Evolutionary conservation across 345 rosid genomes (phyloP).

Genomic region (Psidium friedrichsthalianum): DNA sequence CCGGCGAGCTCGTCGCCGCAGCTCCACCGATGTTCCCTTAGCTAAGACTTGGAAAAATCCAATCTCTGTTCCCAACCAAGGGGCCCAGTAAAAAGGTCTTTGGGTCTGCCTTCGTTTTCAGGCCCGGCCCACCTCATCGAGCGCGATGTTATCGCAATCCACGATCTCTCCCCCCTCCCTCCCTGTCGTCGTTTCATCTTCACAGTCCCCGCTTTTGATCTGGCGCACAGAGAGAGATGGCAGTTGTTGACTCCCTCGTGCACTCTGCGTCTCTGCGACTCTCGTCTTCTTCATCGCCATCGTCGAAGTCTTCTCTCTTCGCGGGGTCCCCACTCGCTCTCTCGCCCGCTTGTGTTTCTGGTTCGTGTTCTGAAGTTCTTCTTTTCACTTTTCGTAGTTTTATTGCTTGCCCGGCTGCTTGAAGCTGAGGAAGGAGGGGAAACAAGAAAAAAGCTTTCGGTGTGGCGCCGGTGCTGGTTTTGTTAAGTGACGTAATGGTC

Average conservation of each 20-base stretch:
- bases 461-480: neutral
- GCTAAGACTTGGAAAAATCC: neutral
- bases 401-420: neutral
- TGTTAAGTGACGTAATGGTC: neutral
- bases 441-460: neutral
- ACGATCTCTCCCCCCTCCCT: neutral
- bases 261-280: conserved; percentile 13
- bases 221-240: neutral
- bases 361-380: conserved; percentile 5
- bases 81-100: neutral
- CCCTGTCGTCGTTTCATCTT: neutral
- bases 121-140: neutral
- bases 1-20: no score
- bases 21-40: neutral
- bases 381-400: neutral
- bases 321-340: conserved; percentile 24
- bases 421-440: no score
- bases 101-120: neutral
- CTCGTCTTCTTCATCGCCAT: conserved; percentile 13
- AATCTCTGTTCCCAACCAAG: neutral
- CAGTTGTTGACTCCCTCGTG: neutral
- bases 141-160: neutral
- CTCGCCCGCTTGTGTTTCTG: conserved; percentile 21
- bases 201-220: neutral
- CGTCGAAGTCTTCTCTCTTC: conserved; percentile 19